A percentile compares a stretch with the other conserved stretches of the same genome.
These are phyloP conservation scores for Ophiostoma perfectum DNA, from an alignment of 2,329 filamentous ascomycete genomes.

Conservation along the genomic window DNA sequence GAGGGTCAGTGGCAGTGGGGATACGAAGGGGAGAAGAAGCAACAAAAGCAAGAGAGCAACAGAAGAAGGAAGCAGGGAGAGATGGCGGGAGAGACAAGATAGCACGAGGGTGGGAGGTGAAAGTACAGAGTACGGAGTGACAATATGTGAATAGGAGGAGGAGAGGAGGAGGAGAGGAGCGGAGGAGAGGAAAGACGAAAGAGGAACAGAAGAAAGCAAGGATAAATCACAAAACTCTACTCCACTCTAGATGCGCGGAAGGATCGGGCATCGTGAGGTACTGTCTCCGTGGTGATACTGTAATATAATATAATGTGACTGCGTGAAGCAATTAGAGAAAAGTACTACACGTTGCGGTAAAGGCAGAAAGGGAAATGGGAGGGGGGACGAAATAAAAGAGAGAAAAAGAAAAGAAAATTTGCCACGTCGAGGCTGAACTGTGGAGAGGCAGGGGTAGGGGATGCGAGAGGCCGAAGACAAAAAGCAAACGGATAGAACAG, in stretches of 20 bases:
- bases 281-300: not conserved
- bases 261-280: not conserved
- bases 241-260: not conserved
- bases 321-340: not conserved
- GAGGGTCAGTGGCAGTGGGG: too few species aligned
- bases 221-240: not conserved
- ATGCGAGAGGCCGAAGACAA: not conserved
- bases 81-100: too few species aligned
- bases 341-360: not conserved
- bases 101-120: too few species aligned
- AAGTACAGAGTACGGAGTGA: too few species aligned
- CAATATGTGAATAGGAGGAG: not conserved
- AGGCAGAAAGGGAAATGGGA: not conserved
- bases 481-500: not conserved
- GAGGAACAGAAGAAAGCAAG: not conserved
- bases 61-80: too few species aligned
- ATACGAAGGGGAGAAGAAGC: too few species aligned
- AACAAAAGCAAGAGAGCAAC: too few species aligned
- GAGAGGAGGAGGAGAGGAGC: not conserved
- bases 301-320: not conserved
- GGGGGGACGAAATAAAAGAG: not conserved
- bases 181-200: not conserved
- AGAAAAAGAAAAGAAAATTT: not conserved
- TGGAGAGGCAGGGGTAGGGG: constrained; percentile 1
- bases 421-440: constrained; percentile 5